phyloP scores from a whole-genome alignment of 495 filamentous ascomycete species.

The Aspergillus cristatus region DNA sequence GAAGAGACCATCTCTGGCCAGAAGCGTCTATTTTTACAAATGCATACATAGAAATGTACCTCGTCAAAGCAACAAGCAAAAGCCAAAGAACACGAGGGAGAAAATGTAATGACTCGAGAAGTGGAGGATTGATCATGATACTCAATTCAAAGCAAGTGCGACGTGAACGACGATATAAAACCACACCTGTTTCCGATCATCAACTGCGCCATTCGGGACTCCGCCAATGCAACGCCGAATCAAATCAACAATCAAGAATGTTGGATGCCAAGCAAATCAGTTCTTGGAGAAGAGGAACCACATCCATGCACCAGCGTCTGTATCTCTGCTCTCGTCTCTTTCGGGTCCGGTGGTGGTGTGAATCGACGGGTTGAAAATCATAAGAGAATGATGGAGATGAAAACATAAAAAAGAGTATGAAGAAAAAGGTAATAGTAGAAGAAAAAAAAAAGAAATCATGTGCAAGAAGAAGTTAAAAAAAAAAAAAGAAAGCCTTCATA shows the following conservation, averaged over 20 bases:
- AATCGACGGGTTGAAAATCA: constrained; percentile 3
- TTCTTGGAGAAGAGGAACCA: constrained; percentile 3
- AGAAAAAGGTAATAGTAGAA: constrained; percentile 8
- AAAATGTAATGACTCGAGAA: constrained; percentile 6
- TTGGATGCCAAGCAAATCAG: constrained; percentile 4
- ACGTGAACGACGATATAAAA: too few species aligned
- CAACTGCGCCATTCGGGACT: constrained; percentile 15
- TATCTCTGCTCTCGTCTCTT: constrained; percentile 4
- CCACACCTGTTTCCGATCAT: constrained; percentile 15
- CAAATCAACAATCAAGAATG: constrained; percentile 15
- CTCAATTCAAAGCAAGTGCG: too few species aligned
- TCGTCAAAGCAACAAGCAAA: background rate
- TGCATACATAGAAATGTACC: constrained; percentile 8
- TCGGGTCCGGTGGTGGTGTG: constrained; percentile 4
- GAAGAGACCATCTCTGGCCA: too few species aligned
- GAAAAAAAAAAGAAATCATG: constrained; percentile 26
- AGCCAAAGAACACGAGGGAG: constrained; percentile 5
- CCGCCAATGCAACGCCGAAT: constrained; percentile 19
- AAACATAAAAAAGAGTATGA: constrained; percentile 19
- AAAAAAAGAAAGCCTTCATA: constrained; percentile 8
- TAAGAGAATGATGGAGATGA: constrained; percentile 9
- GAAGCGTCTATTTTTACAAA: constrained; percentile 37
- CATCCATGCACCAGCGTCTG: constrained; percentile 4
- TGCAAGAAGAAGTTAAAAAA: constrained; percentile 21
- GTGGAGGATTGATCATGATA: too few species aligned